phyloP scores from a whole-genome alignment of 345 rosid species.

The Citrus sinensis region DNA sequence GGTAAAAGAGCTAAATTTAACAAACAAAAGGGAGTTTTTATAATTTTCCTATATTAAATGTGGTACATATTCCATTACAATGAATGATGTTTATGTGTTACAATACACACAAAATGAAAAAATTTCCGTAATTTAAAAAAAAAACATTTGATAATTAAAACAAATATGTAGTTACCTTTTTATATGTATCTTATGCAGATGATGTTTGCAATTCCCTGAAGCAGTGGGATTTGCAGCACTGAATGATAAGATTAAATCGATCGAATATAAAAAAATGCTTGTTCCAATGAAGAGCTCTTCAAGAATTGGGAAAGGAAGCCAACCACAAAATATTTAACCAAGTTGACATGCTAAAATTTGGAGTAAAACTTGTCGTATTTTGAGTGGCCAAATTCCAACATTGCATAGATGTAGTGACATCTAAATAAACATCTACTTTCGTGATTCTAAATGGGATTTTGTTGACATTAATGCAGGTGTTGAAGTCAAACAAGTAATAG shows the following conservation, averaged over 20 bases:
- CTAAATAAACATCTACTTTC: neutral
- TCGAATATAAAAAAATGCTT: too few species aligned
- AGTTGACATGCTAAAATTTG: neutral
- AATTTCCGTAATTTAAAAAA: too few species aligned
- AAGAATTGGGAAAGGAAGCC: constrained; percentile 5
- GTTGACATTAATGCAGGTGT: neutral
- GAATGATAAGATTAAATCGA: neutral
- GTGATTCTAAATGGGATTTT: neutral
- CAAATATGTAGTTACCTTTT: too few species aligned
- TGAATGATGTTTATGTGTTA: too few species aligned
- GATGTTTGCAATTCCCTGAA: neutral
- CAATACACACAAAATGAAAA: too few species aligned
- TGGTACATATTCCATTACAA: too few species aligned
- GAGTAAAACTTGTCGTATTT: neutral
- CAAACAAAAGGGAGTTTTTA: too few species aligned
- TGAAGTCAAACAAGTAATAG: constrained; percentile 5
- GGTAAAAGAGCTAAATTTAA: too few species aligned
- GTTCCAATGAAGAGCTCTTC: neutral
- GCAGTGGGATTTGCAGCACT: constrained; percentile 40
- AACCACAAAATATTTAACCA: neutral
- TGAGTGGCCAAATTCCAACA: neutral
- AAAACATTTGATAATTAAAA: neutral
- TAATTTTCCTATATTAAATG: too few species aligned
- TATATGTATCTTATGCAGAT: neutral
- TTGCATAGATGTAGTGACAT: neutral